Base-by-base conservation (phyloP, 192 early-diverging fungal genomes). In the Polychytrium aggregatum region DNA sequence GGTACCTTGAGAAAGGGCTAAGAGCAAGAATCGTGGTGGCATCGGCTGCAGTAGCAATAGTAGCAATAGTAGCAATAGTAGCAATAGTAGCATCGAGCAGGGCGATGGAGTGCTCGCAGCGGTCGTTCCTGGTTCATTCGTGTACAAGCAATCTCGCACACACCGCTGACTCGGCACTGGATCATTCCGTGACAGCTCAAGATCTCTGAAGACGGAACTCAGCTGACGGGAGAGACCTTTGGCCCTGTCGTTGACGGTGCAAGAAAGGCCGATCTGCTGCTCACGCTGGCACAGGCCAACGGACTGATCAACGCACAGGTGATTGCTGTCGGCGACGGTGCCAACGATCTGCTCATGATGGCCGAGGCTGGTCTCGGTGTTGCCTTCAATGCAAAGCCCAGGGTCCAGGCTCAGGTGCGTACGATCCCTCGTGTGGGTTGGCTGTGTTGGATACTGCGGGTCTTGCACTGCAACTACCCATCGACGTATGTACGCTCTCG, bases 321-420 rank as follows among this genome's bases (percentile, higher is more conserved):
- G 18, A 85, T 95, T 56, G 95, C 95, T 10, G 86, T 98, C 0
- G 95, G 95, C 27, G 95, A 98, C 62, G 95, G 95, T 25, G 95
- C 95, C 22, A 98, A 98, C 55, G 95, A 98, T 63, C 62, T 98
- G 52, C 75, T 79, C 61, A 98, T 98, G 95, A 62, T 98, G 36
- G 85, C 72, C 21, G 88, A 85, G 45, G 85, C 92, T 40, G 92
- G 95, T 36, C 64, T 95, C 6, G 95, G 95, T 0, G 92, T 98
- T 52, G 95, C 95, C 0, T 98, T 92, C 62, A 95, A 96, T 50
- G 95, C 95, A 14, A 98, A 98, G 53, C 93, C 93, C 14, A 72
- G 81, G n/a, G 95, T 98, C 2, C 95, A 98, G 57, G 70, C 92
- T 62, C 71, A 84, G 70, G 77, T 74, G 53, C 39, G 30, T 21